Conservation (phyloP, 805 yeast species). For the Limtongozyma cylindracea region DNA sequence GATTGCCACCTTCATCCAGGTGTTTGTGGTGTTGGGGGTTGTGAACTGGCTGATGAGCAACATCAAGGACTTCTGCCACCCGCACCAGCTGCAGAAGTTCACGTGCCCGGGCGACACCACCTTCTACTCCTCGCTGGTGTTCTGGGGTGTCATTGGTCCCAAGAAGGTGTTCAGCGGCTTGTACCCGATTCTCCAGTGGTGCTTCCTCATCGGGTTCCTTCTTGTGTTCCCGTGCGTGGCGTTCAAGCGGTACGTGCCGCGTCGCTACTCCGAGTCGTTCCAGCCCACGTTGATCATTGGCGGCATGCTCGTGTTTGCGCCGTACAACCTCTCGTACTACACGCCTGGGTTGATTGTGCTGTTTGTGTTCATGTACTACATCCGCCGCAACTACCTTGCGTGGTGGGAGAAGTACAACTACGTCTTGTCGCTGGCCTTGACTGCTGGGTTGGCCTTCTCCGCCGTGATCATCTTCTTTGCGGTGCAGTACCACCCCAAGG, state of each 20-base stretch:
- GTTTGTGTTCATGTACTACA: slow-evolving; percentile 6
- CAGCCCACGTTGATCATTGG: slow-evolving; percentile 11
- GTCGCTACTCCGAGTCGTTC: slow-evolving; percentile 2
- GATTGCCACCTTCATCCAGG: too few relatives aligned
- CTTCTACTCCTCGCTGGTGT: neutral
- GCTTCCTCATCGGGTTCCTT: neutral
- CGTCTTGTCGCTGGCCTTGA: slow-evolving; percentile 8
- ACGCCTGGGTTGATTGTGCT: slow-evolving; percentile 8
- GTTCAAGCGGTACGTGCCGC: neutral
- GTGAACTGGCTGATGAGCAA: neutral
- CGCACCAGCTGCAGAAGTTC: neutral
- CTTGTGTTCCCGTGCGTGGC: neutral
- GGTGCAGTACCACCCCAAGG: slow-evolving; percentile 9
- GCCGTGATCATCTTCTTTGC: slow-evolving; percentile 12
- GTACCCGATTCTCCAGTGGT: neutral
- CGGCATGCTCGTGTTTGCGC: slow-evolving; percentile 8
- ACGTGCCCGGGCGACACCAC: neutral
- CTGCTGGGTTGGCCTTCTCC: slow-evolving; percentile 11
- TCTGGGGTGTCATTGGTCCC: slow-evolving; percentile 1
- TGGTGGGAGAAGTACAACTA: slow-evolving; percentile 14
- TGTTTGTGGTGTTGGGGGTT: neutral
- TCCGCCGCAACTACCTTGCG: slow-evolving; percentile 6
- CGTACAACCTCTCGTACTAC: slow-evolving; percentile 9
- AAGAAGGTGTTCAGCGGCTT: neutral
- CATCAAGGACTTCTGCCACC: neutral